A percentile compares a stretch with the other conserved stretches of the same genome.
Evolutionary conservation across 345 rosid species (phyloP).

Genomic region (Cardamine resedifolia): DNA sequence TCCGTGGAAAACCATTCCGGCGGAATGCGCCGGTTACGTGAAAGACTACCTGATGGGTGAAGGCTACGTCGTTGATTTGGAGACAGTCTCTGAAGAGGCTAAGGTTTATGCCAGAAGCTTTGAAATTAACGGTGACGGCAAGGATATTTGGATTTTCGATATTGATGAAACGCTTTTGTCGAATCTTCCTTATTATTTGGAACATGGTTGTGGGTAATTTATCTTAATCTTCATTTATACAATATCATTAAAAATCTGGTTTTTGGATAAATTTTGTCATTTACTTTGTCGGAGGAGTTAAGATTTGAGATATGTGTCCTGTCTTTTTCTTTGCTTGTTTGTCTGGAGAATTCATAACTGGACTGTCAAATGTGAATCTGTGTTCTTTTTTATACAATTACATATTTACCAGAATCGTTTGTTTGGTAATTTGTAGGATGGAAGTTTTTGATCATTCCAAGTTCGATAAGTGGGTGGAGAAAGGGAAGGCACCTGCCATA

Average conservation of each 20-base stretch:
- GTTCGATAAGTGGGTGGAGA: slow-evolving; percentile 85
- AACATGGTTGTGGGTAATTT: slow-evolving; percentile 72
- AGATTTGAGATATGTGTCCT: not conserved
- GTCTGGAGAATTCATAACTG: not conserved
- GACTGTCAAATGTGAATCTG: slow-evolving; percentile 1
- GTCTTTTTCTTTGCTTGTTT: slow-evolving; percentile 5
- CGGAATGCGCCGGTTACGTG: slow-evolving; percentile 64
- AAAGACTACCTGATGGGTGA: slow-evolving; percentile 49
- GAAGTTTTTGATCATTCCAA: slow-evolving; percentile 61
- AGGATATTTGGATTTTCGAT: slow-evolving; percentile 85
- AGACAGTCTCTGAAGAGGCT: slow-evolving; percentile 65
- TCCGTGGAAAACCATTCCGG: slow-evolving; percentile 77
- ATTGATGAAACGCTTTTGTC: slow-evolving; percentile 88
- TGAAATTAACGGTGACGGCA: slow-evolving; percentile 51
- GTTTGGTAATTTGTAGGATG: slow-evolving; percentile 47
- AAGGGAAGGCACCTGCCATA: slow-evolving; percentile 66
- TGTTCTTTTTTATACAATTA: not conserved
- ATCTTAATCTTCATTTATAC: not conserved
- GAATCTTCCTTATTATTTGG: slow-evolving; percentile 74
- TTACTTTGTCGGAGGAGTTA: not conserved
- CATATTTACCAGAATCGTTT: not conserved
- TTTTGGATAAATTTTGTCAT: not conserved
- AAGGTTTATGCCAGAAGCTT: slow-evolving; percentile 54
- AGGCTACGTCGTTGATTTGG: slow-evolving; percentile 60
- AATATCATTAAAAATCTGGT: not conserved